These are phyloP conservation scores for Colletotrichum tropicicola DNA, from an alignment of 2,329 filamentous ascomycete species.

Conservation along the genomic window DNA sequence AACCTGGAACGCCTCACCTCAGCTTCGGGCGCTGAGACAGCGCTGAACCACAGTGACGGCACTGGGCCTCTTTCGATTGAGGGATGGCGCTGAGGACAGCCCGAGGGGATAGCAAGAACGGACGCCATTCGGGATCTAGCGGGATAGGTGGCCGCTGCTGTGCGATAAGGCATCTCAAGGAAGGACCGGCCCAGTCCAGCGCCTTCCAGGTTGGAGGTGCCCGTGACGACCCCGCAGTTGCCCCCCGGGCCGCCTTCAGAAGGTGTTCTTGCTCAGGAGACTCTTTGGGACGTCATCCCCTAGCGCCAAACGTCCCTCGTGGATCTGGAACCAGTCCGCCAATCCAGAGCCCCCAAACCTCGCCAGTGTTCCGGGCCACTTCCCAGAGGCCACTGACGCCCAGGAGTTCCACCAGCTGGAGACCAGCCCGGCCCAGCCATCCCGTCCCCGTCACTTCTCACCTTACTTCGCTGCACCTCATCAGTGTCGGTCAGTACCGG, in stretches of 20 bases:
- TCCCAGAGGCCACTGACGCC: neutral
- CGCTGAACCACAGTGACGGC: constrained; percentile 6
- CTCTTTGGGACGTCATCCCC: constrained; percentile 23
- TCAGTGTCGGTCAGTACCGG: constrained; percentile 1
- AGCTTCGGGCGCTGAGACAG: neutral
- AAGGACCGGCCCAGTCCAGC: no score
- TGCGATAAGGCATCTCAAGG: neutral
- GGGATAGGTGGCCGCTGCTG: neutral
- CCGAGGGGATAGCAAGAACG: no score
- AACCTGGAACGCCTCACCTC: neutral
- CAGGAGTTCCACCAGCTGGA: neutral
- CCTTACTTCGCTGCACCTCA: constrained; percentile 5
- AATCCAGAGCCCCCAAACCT: constrained; percentile 12
- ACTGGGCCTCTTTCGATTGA: no score
- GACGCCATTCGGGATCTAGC: neutral
- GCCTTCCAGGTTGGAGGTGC: no score
- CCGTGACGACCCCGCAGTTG: neutral
- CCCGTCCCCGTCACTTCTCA: constrained; percentile 23
- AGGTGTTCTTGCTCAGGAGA: neutral
- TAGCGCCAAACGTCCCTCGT: constrained; percentile 24
- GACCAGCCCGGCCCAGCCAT: constrained; percentile 11
- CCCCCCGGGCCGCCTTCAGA: no score
- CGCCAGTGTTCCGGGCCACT: neutral
- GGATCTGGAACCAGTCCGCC: constrained; percentile 20
- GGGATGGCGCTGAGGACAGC: no score